These are phyloP conservation scores for Penicillium silybi DNA, from an alignment of 495 filamentous ascomycete species.

Conservation along the genomic window DNA sequence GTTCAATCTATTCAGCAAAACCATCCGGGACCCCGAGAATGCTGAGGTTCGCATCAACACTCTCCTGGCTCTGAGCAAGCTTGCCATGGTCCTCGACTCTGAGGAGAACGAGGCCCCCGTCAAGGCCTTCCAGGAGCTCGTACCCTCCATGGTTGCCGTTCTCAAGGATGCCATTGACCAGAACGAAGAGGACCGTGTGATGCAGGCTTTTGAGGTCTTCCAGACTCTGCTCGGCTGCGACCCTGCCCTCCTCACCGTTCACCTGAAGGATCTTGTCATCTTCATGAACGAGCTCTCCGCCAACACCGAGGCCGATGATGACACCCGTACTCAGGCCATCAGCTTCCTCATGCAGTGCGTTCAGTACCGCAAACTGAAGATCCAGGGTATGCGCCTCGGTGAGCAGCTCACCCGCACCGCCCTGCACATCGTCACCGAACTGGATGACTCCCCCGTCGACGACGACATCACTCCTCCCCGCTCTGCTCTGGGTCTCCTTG, in stretches of 20 bases:
- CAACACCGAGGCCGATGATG: constrained; percentile 71
- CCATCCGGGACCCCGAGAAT: constrained; percentile 87
- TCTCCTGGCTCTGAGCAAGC: constrained; percentile 83
- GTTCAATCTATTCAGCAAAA: constrained; percentile 78
- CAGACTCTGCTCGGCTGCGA: constrained; percentile 92
- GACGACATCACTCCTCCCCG: constrained; percentile 88
- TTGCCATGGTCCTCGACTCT: constrained; percentile 81
- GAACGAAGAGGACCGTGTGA: constrained; percentile 77
- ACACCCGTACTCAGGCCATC: constrained; percentile 82
- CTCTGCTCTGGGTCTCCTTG: constrained; percentile 81
- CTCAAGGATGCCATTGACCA: constrained; percentile 76
- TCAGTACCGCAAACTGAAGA: constrained; percentile 89
- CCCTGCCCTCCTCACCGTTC: constrained; percentile 70
- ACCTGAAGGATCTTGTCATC: constrained; percentile 85
- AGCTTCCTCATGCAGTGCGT: constrained; percentile 91
- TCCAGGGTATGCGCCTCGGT: constrained; percentile 79
- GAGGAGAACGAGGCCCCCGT: constrained; percentile 75
- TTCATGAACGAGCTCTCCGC: constrained; percentile 90
- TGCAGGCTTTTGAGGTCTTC: constrained; percentile 94
- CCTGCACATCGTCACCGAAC: constrained; percentile 82
- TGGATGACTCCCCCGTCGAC: constrained; percentile 68
- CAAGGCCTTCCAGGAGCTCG: constrained; percentile 65
- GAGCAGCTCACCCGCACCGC: constrained; percentile 81
- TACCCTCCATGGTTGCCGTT: constrained; percentile 86
- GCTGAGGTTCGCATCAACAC: constrained; percentile 91